Evolutionary conservation across 2,329 filamentous ascomycete species (phyloP).

Genomic region (Scolecobasidium constrictum): DNA sequence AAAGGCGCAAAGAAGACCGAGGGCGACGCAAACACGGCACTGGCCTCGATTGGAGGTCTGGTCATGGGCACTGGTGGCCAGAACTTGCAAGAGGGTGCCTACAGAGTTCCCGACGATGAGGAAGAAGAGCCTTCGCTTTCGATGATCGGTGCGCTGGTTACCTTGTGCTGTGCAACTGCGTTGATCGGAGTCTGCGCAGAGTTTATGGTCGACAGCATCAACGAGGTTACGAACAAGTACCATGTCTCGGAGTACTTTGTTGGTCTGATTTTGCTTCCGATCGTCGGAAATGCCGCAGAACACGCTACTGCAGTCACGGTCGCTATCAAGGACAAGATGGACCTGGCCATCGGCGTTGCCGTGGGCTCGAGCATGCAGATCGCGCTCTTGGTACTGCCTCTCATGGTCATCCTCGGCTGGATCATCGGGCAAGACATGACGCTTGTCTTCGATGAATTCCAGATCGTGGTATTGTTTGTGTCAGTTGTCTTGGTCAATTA

Average conservation of each 20-base stretch:
- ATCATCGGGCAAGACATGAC: slow-evolving; percentile 54
- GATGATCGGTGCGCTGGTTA: slow-evolving; percentile 59
- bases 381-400: slow-evolving; percentile 49
- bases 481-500: slow-evolving; percentile 48
- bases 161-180: slow-evolving; percentile 62
- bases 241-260: slow-evolving; percentile 50
- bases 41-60: slow-evolving; percentile 21
- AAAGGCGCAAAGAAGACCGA: slow-evolving; percentile 34
- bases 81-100: slow-evolving; percentile 32
- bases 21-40: slow-evolving; percentile 30
- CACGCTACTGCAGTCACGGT: slow-evolving; percentile 54
- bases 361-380: slow-evolving; percentile 58
- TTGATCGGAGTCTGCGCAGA: slow-evolving; percentile 69
- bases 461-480: slow-evolving; percentile 58
- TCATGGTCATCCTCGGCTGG: slow-evolving; percentile 53
- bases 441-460: slow-evolving; percentile 78
- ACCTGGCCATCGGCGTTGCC: slow-evolving; percentile 54
- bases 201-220: slow-evolving; percentile 51
- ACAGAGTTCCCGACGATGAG: slow-evolving; percentile 34
- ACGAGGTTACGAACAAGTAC: slow-evolving; percentile 37
- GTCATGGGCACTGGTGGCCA: slow-evolving; percentile 42
- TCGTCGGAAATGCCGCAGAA: slow-evolving; percentile 56
- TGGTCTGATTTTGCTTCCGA: slow-evolving; percentile 52
- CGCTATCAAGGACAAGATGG: slow-evolving; percentile 50
- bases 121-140: slow-evolving; percentile 68